Conservation (phyloP, 2,329 filamentous ascomycete genomes). For the Ophiostoma sp. region DNA sequence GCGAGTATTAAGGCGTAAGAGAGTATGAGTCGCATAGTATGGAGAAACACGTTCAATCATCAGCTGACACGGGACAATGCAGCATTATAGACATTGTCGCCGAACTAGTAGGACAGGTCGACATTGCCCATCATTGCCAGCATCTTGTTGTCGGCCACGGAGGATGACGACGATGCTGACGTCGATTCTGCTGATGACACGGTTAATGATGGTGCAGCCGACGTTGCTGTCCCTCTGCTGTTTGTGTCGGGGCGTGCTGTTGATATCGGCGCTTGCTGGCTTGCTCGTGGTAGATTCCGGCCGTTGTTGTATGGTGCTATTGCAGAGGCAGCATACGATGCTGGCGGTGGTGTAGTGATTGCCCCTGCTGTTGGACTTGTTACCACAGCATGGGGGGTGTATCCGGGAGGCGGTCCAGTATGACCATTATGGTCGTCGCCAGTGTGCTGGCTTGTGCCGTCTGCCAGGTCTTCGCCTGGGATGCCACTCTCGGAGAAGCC, state of each 20-base stretch:
- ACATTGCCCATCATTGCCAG: slow-evolving; percentile 28
- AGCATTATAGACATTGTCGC: not conserved
- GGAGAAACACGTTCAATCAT: no score
- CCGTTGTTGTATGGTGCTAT: slow-evolving; percentile 16
- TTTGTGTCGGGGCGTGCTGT: not conserved
- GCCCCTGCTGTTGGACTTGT: not conserved
- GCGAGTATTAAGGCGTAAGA: not conserved
- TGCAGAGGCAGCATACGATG: not conserved
- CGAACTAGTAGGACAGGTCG: slow-evolving; percentile 27
- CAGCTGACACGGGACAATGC: not conserved
- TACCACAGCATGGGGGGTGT: not conserved
- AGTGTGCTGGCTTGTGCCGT: slow-evolving; percentile 8
- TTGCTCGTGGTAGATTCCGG: slow-evolving; percentile 4
- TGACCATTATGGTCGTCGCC: slow-evolving; percentile 4
- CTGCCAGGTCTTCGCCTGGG: slow-evolving; percentile 37
- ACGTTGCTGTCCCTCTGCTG: not conserved
- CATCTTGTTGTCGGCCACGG: slow-evolving; percentile 25
- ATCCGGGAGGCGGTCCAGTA: slow-evolving; percentile 11
- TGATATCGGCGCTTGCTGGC: slow-evolving; percentile 6
- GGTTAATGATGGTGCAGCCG: not conserved
- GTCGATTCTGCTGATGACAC: slow-evolving; percentile 19
- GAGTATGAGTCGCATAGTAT: not conserved
- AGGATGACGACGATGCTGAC: slow-evolving; percentile 18
- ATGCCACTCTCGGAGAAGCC: slow-evolving; percentile 54
- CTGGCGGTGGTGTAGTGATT: not conserved